Evolutionary conservation across 257 asterid genomes (phyloP).

Genomic region (Solanum okadae): DNA sequence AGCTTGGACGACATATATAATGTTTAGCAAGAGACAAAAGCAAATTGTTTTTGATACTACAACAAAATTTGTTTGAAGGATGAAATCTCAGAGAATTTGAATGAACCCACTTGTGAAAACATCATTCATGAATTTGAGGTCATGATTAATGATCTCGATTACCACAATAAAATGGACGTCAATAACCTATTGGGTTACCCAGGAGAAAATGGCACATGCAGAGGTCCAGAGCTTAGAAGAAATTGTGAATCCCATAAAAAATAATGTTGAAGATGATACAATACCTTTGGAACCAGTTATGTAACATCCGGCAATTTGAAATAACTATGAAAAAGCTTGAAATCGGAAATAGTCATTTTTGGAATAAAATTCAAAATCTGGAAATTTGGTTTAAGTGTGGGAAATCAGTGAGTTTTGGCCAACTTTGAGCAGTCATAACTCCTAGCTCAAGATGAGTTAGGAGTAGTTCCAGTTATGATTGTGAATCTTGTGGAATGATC

Average conservation of each 20-base stretch:
- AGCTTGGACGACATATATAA: neutral
- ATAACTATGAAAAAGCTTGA: no score
- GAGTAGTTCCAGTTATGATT: no score
- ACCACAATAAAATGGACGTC: neutral
- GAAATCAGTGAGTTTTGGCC: no score
- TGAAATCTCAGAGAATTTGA: neutral
- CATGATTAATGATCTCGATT: neutral
- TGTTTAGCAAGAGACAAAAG: neutral
- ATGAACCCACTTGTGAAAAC: neutral
- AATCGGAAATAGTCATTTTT: no score
- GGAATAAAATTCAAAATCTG: no score
- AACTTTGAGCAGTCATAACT: no score
- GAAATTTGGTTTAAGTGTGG: no score
- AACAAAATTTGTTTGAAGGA: neutral
- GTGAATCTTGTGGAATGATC: no score
- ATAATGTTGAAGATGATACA: no score
- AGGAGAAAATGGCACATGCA: neutral
- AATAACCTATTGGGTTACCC: neutral
- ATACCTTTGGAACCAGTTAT: neutral
- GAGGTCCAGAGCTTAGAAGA: neutral
- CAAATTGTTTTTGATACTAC: no score
- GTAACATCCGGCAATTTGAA: no score
- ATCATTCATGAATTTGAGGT: neutral
- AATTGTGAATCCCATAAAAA: neutral
- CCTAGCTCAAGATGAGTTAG: no score